These are phyloP conservation scores for Aphanomyces cochlioides DNA, from an alignment of 352 stramenopile genomes.

Conservation along the genomic window DNA sequence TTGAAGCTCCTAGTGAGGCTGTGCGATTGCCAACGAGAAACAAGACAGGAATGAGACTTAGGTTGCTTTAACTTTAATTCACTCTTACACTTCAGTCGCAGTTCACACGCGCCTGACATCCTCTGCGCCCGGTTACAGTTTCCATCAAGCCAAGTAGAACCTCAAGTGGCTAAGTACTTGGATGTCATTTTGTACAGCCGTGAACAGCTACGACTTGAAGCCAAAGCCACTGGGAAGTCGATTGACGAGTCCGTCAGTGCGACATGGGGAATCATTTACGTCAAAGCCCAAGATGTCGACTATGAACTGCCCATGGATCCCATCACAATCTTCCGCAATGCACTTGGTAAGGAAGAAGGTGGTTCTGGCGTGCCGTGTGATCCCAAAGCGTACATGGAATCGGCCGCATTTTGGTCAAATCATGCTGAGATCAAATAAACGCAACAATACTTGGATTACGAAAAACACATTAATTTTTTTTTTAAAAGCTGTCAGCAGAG, in stretches of 20 bases:
- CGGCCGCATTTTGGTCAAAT: slow-evolving; percentile 37
- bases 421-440: slow-evolving; percentile 27
- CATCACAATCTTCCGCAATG: slow-evolving; percentile 90
- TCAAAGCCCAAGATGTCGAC: slow-evolving; percentile 86
- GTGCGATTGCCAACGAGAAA: too few relatives aligned
- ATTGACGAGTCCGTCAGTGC: slow-evolving; percentile 31
- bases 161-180: slow-evolving; percentile 56
- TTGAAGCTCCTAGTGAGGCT: too few relatives aligned
- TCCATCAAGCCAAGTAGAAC: slow-evolving; percentile 44
- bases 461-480: neutral
- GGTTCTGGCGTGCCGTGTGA: slow-evolving; percentile 39
- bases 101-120: too few relatives aligned
- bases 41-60: too few relatives aligned
- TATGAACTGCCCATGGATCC: slow-evolving; percentile 88
- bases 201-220: slow-evolving; percentile 86
- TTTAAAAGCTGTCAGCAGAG: neutral
- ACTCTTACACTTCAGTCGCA: too few relatives aligned
- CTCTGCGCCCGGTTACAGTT: too few relatives aligned
- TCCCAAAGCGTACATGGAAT: slow-evolving; percentile 32
- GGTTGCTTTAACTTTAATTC: too few relatives aligned
- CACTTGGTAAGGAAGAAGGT: slow-evolving; percentile 76
- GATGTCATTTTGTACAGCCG: slow-evolving; percentile 90
- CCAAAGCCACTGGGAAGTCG: slow-evolving; percentile 39
- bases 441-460: neutral
- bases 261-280: slow-evolving; percentile 76